Evolutionary conservation across 345 rosid species (phyloP).

Genomic region (Bruguiera parviflora): DNA sequence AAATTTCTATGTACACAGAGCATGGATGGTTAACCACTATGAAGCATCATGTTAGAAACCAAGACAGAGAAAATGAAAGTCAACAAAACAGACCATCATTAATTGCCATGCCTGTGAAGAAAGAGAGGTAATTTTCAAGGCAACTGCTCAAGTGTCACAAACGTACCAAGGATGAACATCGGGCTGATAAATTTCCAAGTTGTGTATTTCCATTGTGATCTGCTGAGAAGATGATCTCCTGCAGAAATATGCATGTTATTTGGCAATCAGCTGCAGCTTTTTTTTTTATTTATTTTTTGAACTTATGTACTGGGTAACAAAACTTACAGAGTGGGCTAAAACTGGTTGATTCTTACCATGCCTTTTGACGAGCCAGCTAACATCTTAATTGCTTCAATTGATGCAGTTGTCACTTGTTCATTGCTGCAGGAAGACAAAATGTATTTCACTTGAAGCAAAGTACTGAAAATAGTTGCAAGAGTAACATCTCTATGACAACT

Average conservation of each 20-base stretch:
- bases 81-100: not conserved
- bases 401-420: constrained; percentile 73
- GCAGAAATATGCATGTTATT: constrained; percentile 14
- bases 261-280: not conserved
- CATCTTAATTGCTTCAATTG: constrained; percentile 60
- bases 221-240: constrained; percentile 67
- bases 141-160: not conserved
- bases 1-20: not conserved
- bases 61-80: not conserved
- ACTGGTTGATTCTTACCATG: constrained; percentile 45
- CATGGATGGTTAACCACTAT: not conserved
- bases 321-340: constrained; percentile 5
- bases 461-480: not conserved
- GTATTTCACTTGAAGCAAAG: constrained; percentile 5
- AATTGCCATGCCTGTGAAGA: not conserved
- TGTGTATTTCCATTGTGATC: constrained; percentile 49
- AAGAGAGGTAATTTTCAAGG: not conserved
- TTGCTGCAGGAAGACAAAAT: constrained; percentile 37
- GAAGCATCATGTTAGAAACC: not conserved
- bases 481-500: not conserved
- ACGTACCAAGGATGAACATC: constrained; percentile 68
- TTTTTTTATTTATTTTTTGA: not conserved
- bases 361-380: constrained; percentile 63
- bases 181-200: constrained; percentile 61
- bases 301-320: not conserved